Conservation (phyloP, 176 grass and related monocot species). For the Eleusine coracana region DNA sequence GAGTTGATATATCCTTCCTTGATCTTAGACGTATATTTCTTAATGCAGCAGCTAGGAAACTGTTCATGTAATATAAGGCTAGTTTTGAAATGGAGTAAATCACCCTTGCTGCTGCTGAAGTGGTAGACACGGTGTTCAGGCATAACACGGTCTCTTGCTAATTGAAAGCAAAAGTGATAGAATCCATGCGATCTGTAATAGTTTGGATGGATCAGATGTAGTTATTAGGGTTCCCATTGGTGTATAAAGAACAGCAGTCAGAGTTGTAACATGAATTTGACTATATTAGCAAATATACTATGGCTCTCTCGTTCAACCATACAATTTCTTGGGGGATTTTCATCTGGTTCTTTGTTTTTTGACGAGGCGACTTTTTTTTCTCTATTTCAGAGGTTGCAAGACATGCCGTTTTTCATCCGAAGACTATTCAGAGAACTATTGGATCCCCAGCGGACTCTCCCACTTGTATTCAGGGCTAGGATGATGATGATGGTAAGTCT, state of each 20-base stretch:
- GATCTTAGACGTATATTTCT: background rate
- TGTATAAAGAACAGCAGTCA: background rate
- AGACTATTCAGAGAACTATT: constrained; percentile 84
- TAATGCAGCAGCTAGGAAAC: background rate
- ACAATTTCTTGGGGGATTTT: background rate
- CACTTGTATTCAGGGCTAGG: constrained; percentile 80
- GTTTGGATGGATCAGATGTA: background rate
- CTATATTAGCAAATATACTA: background rate
- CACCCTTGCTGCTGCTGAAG: background rate
- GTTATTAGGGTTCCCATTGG: background rate
- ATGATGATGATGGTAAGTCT: constrained; percentile 76
- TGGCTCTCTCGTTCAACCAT: background rate
- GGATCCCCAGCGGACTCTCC: constrained; percentile 86
- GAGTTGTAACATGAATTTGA: background rate
- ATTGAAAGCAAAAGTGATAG: background rate
- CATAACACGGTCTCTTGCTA: background rate
- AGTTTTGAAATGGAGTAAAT: background rate
- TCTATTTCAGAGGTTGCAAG: constrained; percentile 73
- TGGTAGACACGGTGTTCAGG: background rate
- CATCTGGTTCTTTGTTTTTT: constrained; percentile 4
- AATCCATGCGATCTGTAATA: background rate
- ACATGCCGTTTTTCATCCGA: constrained; percentile 82
- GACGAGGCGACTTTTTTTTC: background rate
- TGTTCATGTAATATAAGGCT: background rate
- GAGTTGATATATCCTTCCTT: background rate